Evolutionary conservation across 768 basidiomycete genomes (phyloP), one percentile per base, ranked within the genome.

Genomic region (Steccherinum ochraceum): DNA sequence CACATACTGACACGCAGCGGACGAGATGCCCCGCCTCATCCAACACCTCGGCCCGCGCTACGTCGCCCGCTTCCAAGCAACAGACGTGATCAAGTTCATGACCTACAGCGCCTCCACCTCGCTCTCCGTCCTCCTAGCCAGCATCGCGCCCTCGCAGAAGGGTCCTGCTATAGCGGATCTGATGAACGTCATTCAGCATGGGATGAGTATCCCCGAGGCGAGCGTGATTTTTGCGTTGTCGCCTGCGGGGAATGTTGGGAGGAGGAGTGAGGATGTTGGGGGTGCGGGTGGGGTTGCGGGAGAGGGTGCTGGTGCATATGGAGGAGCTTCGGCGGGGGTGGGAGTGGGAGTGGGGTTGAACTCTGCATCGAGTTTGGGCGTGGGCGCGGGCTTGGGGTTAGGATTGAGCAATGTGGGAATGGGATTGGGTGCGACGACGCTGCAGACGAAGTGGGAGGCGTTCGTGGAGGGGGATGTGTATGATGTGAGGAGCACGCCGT

Each of bases 81-180:
- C 73, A 7, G 63, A 76, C 2, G 74, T 92, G 27, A 71, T 81
- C 56, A 83, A 78, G 42, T 91, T 91, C 63, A 69, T 93, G 45
- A 93, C 90, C 0, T 93, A 93, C 63, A 86, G 90, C 56, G 86
- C 87, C 0, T 80, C 85, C 3, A 89, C 90, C 0, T 89, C 89
- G 0, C 72, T 93, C 48, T 91, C 88, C 61, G 88, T 93, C 73
- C 81, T 82, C 56, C 68, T 93, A 16, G 72, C 75, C 25, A 76
- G 70, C 27, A 60, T 75, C 40, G 67, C 72, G 12, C 51, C 48
- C 20, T 52, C 47, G 12, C 59, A 74, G n/a, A 62, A 63, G 51
- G 65, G 66, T 45, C 66, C 64, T 27, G 55, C 66, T 0, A 54
- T 64, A 4, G 57, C 67, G 2, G 62, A 72, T 11, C 48, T 56